Conservation (phyloP, 352 stramenopile species). For the Phytophthora pisi region DNA sequence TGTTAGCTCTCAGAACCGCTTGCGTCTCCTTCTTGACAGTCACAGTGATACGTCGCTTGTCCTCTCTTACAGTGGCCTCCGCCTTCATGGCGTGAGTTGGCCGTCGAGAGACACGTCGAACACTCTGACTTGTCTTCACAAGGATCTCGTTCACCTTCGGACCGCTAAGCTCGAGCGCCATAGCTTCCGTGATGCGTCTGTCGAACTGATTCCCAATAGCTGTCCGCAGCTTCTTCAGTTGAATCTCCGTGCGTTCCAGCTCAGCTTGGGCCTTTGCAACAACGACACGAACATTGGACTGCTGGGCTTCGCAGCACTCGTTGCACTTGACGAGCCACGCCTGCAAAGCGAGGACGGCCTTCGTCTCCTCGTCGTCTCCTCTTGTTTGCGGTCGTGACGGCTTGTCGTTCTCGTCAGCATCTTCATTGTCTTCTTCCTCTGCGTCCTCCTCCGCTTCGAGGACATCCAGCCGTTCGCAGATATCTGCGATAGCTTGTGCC, state of each 20-base stretch:
- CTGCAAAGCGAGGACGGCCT: slow-evolving; percentile 53
- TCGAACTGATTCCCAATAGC: slow-evolving; percentile 71
- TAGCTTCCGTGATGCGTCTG: slow-evolving; percentile 50
- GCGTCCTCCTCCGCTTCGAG: slow-evolving; percentile 37
- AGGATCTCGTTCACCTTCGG: slow-evolving; percentile 30
- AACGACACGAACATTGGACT: slow-evolving; percentile 41
- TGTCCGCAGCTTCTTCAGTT: slow-evolving; percentile 61
- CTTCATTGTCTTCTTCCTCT: slow-evolving; percentile 26
- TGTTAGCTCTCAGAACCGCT: slow-evolving; percentile 50
- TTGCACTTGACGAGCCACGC: slow-evolving; percentile 68
- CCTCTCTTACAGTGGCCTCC: slow-evolving; percentile 4
- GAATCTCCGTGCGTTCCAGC: slow-evolving; percentile 56
- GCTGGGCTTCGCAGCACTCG: slow-evolving; percentile 50
- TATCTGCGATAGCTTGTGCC: slow-evolving; percentile 39
- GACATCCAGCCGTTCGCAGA: slow-evolving; percentile 37
- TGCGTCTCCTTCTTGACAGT: slow-evolving; percentile 65
- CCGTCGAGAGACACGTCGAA: slow-evolving; percentile 25
- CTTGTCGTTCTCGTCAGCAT: slow-evolving; percentile 2
- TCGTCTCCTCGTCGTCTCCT: slow-evolving; percentile 31
- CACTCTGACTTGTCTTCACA: slow-evolving; percentile 26
- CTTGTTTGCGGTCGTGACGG: slow-evolving; percentile 13
- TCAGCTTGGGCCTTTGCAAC: slow-evolving; percentile 51
- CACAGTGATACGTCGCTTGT: slow-evolving; percentile 46
- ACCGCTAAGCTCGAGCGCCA: slow-evolving; percentile 35
- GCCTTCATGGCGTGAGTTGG: slow-evolving; percentile 14